A percentile compares a stretch with the other conserved stretches of the same genome.
Conservation (phyloP, 108 stramenopile genomes). For the Cyclotella sp. region DNA sequence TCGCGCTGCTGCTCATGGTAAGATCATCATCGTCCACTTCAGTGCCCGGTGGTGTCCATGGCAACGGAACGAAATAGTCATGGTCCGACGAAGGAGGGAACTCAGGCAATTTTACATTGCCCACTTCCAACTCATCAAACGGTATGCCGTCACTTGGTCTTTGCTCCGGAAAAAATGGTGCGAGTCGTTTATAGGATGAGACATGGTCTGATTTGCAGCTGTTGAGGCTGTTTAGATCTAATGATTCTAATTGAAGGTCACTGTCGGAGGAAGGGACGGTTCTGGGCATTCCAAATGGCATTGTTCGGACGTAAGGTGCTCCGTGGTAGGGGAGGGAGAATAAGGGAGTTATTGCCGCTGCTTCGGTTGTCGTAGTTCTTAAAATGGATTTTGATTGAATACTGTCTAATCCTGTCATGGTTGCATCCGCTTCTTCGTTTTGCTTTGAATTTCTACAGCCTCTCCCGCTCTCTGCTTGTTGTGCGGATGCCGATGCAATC, state of each 20-base stretch:
- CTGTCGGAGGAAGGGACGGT: neutral
- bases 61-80: neutral
- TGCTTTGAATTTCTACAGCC: too few relatives aligned
- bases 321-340: neutral
- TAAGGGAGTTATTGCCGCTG: neutral
- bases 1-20: constrained; percentile 5
- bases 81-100: neutral
- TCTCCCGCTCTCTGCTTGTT: too few relatives aligned
- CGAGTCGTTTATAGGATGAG: neutral
- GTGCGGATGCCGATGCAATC: too few relatives aligned
- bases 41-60: neutral
- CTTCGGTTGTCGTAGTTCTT: neutral
- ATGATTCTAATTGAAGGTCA: constrained; percentile 1
- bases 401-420: neutral
- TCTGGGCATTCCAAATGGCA: neutral
- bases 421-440: too few relatives aligned
- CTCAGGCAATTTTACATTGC: neutral
- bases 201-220: too few relatives aligned
- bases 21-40: constrained; percentile 2
- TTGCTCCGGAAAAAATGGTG: neutral
- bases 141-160: neutral
- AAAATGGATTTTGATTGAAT: neutral
- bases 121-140: constrained; percentile 4
- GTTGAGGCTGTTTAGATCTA: neutral
- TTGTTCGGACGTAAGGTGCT: neutral